Evolutionary conservation across 371 early-diverging fungal species (phyloP).

Genomic region (Smittium culicis): DNA sequence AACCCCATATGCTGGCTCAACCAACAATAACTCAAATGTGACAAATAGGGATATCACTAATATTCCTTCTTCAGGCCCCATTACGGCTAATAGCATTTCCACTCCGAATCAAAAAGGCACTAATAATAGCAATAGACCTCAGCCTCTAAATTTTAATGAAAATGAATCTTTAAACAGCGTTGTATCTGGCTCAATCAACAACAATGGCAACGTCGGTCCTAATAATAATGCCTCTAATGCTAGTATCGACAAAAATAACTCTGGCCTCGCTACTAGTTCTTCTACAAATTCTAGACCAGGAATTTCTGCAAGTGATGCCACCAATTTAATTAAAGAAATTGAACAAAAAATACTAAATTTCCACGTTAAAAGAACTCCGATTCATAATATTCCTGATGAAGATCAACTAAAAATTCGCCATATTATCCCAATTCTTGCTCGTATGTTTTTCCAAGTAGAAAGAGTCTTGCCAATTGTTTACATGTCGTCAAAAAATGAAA

Average conservation of each 20-base stretch:
- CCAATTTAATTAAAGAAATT: not conserved
- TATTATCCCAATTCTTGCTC: not conserved
- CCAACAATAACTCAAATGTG: not conserved
- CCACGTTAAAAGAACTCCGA: not conserved
- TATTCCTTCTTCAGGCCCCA: not conserved
- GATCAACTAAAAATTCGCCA: not conserved
- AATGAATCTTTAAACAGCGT: not conserved
- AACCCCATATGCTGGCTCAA: too few relatives aligned
- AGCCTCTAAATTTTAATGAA: not conserved
- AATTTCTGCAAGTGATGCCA: not conserved
- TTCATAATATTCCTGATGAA: not conserved
- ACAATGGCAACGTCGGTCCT: not conserved
- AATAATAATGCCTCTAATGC: not conserved
- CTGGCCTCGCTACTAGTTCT: not conserved
- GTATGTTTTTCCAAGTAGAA: constrained; percentile 4
- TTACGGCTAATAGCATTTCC: not conserved
- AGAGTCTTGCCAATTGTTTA: not conserved
- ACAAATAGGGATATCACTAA: not conserved
- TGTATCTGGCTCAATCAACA: not conserved
- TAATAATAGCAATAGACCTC: not conserved
- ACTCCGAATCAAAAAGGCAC: not conserved
- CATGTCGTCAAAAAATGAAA: not conserved
- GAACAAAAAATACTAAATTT: not conserved
- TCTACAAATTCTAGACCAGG: not conserved
- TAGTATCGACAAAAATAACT: not conserved